A percentile compares a stretch with the other conserved stretches of the same genome.
These are phyloP conservation scores for Boletus rubescentipes DNA, from an alignment of 768 basidiomycete genomes.

Conservation along the genomic window DNA sequence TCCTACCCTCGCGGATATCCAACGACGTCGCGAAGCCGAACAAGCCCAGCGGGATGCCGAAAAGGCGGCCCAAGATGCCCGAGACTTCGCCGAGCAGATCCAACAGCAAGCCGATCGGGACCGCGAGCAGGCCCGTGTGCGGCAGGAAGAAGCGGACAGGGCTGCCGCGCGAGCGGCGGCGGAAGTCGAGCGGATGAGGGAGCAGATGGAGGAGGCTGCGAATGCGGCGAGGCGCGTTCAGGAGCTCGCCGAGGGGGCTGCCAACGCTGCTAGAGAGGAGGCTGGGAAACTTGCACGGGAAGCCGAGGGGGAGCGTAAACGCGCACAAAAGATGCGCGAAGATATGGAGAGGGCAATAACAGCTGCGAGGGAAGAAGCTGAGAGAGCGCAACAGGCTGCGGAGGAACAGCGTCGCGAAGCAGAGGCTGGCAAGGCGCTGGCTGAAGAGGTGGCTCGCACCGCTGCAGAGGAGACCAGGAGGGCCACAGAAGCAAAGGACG, in stretches of 20 bases:
- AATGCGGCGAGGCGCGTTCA: neutral
- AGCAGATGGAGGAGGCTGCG: slow-evolving; percentile 11
- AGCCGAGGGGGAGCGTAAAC: slow-evolving; percentile 15
- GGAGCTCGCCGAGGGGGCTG: slow-evolving; percentile 10
- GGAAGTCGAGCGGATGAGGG: slow-evolving; percentile 8
- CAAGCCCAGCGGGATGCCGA: slow-evolving; percentile 4
- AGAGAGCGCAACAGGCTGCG: slow-evolving; percentile 10
- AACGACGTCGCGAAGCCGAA: neutral
- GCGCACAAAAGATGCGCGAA: slow-evolving; percentile 10
- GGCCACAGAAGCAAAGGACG: slow-evolving; percentile 18
- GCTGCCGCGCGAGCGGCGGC: slow-evolving; percentile 1
- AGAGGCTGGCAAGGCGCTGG: slow-evolving; percentile 13
- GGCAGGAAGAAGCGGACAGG: slow-evolving; percentile 15
- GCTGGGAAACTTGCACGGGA: slow-evolving; percentile 10
- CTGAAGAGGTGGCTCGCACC: slow-evolving; percentile 10
- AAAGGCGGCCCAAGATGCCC: slow-evolving; percentile 2
- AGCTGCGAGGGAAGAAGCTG: slow-evolving; percentile 14
- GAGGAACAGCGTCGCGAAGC: slow-evolving; percentile 23
- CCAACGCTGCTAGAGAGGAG: slow-evolving; percentile 17
- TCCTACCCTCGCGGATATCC: slow-evolving; percentile 12
- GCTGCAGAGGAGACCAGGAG: slow-evolving; percentile 18
- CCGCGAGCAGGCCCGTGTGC: neutral
- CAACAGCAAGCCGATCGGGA: slow-evolving; percentile 10
- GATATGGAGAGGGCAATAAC: slow-evolving; percentile 16
- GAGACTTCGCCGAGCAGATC: neutral